Evolutionary conservation across 805 yeast genomes (phyloP), one percentile per base, ranked within the genome.

Genomic region (Tetrapisispora pingtungensis): DNA sequence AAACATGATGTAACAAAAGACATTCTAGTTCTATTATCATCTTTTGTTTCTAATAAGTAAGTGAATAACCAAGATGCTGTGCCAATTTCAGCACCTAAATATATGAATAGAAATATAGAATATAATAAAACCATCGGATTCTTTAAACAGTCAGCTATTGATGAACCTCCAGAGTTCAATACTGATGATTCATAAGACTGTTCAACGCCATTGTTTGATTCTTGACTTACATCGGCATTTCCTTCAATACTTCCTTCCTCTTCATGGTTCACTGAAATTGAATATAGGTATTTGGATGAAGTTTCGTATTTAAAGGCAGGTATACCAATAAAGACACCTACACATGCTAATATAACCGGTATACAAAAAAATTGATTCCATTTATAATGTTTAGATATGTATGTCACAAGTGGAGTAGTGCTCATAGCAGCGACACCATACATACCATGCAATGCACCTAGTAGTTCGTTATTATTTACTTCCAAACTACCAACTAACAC

Each of bases 371-470:
- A 61, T 27, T 44, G 33, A 31, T 56, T 46, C 68, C 62, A 62
- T 28, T 56, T 58, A 15, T 53, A 61, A 33, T 51, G 53, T 26
- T 57, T 51, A 10, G 62, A 61, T 42, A 68, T 58, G 41, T 56
- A 49, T 0, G 85, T 75, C 3, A 81, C 80, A 27, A 79, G 57
- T 17, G 84, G 71, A 2, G 94, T 89, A 2, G 86, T 72, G 1
- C 79, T 50, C 38, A 84, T 78, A 1, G 88, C 85, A 2, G 89
- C 88, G 3, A 77, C 52, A 1, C 94, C 94, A 59, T 82, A 84
- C 13, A 69, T 56, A 1, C 85, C 89, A 63, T 84, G 93, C 46
- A 75, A 66, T 22, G 69, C 59, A 1, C 89, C 84, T 62, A 81
- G 68, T 46, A 75, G 67, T 43, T 72, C 74, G 39, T 82, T 77